These are phyloP conservation scores for Aquilaria agallochum DNA, from an alignment of 441 rosid species.

Conservation along the genomic window DNA sequence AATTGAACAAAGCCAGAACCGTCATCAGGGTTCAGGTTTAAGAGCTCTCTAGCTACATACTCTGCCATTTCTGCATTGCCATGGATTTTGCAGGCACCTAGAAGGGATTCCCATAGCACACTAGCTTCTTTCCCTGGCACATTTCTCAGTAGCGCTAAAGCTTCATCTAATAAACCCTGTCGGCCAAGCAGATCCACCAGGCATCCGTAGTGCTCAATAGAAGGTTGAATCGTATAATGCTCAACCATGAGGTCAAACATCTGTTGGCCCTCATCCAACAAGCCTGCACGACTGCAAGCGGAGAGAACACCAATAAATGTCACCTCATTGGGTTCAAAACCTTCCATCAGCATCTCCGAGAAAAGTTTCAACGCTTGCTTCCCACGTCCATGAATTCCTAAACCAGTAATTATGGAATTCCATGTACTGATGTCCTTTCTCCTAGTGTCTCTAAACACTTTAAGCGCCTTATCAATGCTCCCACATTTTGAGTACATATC, in stretches of 20 bases:
- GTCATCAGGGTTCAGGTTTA: slow-evolving; percentile 27
- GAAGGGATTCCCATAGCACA: slow-evolving; percentile 27
- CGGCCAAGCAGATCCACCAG: slow-evolving; percentile 53
- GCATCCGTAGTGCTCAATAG: slow-evolving; percentile 45
- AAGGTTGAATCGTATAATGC: slow-evolving; percentile 35
- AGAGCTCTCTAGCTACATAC: slow-evolving; percentile 23
- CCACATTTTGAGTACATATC: slow-evolving; percentile 52
- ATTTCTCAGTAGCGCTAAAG: slow-evolving; percentile 31
- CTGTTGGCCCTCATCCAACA: slow-evolving; percentile 35
- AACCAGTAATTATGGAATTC: slow-evolving; percentile 38
- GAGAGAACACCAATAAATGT: slow-evolving; percentile 34
- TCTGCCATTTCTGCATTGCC: slow-evolving; percentile 34
- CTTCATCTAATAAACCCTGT: slow-evolving; percentile 36
- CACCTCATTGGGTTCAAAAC: slow-evolving; percentile 35
- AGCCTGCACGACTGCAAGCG: slow-evolving; percentile 40
- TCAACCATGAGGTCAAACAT: slow-evolving; percentile 34
- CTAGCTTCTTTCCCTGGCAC: slow-evolving; percentile 28
- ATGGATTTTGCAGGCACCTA: slow-evolving; percentile 38
- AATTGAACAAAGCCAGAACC: slow-evolving; percentile 34
- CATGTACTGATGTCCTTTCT: slow-evolving; percentile 38
- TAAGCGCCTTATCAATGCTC: slow-evolving; percentile 36
- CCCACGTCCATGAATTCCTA: slow-evolving; percentile 37
- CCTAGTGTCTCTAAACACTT: slow-evolving; percentile 26
- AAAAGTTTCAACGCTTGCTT: slow-evolving; percentile 34
- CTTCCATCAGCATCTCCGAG: slow-evolving; percentile 40